Conservation (phyloP, 148 eudicot species). For the Dysphania ambrosioides region DNA sequence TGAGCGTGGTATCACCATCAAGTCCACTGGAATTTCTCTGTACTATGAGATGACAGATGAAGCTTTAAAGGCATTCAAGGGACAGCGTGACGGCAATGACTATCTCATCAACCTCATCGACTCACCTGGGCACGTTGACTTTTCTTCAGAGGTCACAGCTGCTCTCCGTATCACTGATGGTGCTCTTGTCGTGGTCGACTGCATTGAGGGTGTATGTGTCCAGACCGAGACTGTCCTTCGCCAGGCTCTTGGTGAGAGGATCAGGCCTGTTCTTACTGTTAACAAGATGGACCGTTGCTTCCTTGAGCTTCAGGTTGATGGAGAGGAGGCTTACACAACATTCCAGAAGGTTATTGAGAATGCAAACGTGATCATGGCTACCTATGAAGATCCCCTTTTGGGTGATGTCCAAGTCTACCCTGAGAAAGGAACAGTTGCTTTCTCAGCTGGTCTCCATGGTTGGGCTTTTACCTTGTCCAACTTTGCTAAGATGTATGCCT, state of each 20-base stretch:
- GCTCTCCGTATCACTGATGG: slow-evolving; percentile 42
- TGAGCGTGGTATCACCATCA: slow-evolving; percentile 40
- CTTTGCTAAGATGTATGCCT: slow-evolving; percentile 33
- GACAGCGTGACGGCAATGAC: slow-evolving; percentile 16
- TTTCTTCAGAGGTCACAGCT: slow-evolving; percentile 29
- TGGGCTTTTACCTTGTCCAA: slow-evolving; percentile 68
- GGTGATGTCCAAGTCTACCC: slow-evolving; percentile 33
- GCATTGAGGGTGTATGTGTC: slow-evolving; percentile 31
- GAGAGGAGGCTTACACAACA: slow-evolving; percentile 39
- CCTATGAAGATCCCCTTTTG: slow-evolving; percentile 29
- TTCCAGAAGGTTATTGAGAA: slow-evolving; percentile 48
- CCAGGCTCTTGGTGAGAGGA: slow-evolving; percentile 43
- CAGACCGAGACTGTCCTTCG: slow-evolving; percentile 42
- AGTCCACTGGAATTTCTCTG: slow-evolving; percentile 25
- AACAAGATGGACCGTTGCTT: slow-evolving; percentile 39
- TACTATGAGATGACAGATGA: slow-evolving; percentile 23
- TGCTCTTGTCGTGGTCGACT: slow-evolving; percentile 36
- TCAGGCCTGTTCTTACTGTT: slow-evolving; percentile 37
- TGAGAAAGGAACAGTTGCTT: slow-evolving; percentile 72
- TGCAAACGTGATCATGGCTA: slow-evolving; percentile 31
- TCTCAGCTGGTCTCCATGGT: slow-evolving; percentile 68
- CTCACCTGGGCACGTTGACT: slow-evolving; percentile 29
- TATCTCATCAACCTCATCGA: slow-evolving; percentile 23
- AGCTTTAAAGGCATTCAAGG: slow-evolving; percentile 13
- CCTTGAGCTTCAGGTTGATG: slow-evolving; percentile 43